Conservation (phyloP, 371 early-diverging fungal species). For the Circinella umbellata region DNA sequence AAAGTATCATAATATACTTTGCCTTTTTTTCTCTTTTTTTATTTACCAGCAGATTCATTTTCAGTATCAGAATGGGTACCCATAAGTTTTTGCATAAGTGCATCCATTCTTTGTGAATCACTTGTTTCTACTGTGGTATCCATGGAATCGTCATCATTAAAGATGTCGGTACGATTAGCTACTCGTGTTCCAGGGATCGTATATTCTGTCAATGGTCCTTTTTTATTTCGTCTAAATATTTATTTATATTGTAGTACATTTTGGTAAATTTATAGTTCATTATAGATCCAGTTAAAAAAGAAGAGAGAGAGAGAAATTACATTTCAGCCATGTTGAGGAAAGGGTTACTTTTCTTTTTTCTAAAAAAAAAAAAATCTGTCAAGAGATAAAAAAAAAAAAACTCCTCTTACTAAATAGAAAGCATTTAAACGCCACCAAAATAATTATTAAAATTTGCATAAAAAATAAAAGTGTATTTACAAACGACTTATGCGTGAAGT, state of each 20-base stretch:
- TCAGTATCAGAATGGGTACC: background rate
- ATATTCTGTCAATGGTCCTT: background rate
- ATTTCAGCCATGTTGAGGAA: no score
- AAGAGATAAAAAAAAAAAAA: no score
- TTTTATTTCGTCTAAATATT: constrained; percentile 5
- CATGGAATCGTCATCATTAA: constrained; percentile 25
- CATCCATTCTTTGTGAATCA: constrained; percentile 31
- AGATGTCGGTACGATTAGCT: constrained; percentile 31
- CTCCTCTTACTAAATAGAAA: no score
- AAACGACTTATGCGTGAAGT: no score
- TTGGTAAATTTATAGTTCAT: no score
- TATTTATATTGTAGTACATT: no score
- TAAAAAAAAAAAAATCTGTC: no score
- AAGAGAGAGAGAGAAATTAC: no score
- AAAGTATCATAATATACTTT: background rate
- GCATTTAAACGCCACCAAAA: no score
- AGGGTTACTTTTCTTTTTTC: no score
- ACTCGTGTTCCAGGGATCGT: constrained; percentile 17
- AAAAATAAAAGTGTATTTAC: no score
- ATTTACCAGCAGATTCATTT: constrained; percentile 10
- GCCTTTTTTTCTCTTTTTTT: background rate
- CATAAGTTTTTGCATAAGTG: constrained; percentile 30
- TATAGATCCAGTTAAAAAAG: background rate
- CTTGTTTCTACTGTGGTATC: constrained; percentile 23
- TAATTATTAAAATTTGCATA: no score